Evolutionary conservation across 2,329 filamentous ascomycete genomes (phyloP).

Genomic region (Rutstroemia sp.): DNA sequence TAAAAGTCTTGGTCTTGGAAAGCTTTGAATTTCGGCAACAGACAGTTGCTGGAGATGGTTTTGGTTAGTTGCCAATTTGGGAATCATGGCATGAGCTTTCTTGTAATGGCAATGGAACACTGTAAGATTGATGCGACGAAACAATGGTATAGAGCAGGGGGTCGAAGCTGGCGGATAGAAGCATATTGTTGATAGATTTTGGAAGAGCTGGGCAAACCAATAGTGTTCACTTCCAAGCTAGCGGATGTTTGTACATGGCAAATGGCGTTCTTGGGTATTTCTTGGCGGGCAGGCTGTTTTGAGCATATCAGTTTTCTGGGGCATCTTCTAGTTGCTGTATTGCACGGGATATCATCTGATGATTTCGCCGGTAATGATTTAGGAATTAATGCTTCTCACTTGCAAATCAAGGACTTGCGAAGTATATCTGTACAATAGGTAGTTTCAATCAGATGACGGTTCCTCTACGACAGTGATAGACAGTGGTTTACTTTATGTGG

Average conservation of each 20-base stretch:
- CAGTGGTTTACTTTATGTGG: background rate
- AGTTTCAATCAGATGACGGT: background rate
- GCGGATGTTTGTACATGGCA: background rate
- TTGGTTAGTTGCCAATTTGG: background rate
- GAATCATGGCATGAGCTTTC: background rate
- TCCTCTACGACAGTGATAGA: background rate
- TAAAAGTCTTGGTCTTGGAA: constrained; percentile 12
- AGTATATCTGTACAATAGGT: background rate
- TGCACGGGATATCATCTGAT: constrained; percentile 4
- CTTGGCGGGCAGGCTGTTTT: background rate
- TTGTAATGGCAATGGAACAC: background rate
- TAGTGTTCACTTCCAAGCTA: background rate
- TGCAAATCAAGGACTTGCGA: background rate
- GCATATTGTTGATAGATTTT: background rate
- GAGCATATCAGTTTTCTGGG: background rate
- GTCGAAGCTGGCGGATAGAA: background rate
- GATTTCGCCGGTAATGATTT: constrained; percentile 8
- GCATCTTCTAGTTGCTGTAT: background rate
- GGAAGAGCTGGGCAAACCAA: background rate
- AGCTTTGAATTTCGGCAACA: constrained; percentile 12
- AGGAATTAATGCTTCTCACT: constrained; percentile 11
- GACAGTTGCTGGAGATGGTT: constrained; percentile 5
- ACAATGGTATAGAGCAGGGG: background rate
- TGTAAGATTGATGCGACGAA: background rate
- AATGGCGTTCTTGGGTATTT: constrained; percentile 8